Conservation (phyloP, 371 early-diverging fungal genomes). For the Coelomomyces lativittatus region DNA sequence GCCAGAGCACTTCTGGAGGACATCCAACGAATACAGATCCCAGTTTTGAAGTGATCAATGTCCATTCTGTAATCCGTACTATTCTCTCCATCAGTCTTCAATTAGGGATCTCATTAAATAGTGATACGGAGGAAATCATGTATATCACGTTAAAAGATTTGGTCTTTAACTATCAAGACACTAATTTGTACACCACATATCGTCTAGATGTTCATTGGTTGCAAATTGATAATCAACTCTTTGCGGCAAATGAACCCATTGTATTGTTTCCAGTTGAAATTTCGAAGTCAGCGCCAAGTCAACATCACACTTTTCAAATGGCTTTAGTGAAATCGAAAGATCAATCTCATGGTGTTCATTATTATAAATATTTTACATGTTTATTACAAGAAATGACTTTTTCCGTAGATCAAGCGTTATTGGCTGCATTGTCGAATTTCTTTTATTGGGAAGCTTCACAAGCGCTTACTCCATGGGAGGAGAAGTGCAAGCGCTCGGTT, state of each 20-base stretch:
- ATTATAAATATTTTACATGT: slow-evolving; percentile 72
- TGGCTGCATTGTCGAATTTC: slow-evolving; percentile 68
- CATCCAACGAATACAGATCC: too few species aligned
- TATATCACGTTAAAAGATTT: slow-evolving; percentile 61
- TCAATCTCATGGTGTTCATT: slow-evolving; percentile 66
- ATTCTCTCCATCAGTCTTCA: slow-evolving; percentile 25
- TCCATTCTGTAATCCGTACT: slow-evolving; percentile 14
- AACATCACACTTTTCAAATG: slow-evolving; percentile 43
- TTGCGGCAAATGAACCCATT: slow-evolving; percentile 63
- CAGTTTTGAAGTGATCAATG: slow-evolving; percentile 28
- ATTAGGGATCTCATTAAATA: slow-evolving; percentile 75
- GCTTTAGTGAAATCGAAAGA: slow-evolving; percentile 61
- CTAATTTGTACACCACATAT: slow-evolving; percentile 50
- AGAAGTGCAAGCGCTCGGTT: slow-evolving; percentile 15
- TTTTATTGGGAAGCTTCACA: slow-evolving; percentile 49
- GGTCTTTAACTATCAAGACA: slow-evolving; percentile 52
- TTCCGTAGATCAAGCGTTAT: slow-evolving; percentile 76
- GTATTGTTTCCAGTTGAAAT: slow-evolving; percentile 76
- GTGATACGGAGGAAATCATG: slow-evolving; percentile 57
- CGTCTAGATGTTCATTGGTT: slow-evolving; percentile 68
- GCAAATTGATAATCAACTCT: slow-evolving; percentile 84
- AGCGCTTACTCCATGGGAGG: slow-evolving; percentile 9
- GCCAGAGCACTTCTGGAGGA: neutral
- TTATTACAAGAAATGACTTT: slow-evolving; percentile 78
- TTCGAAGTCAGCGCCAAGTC: slow-evolving; percentile 40